These are phyloP conservation scores for Spinacia oleracea DNA, from an alignment of 179 eudicot species.

Conservation along the genomic window DNA sequence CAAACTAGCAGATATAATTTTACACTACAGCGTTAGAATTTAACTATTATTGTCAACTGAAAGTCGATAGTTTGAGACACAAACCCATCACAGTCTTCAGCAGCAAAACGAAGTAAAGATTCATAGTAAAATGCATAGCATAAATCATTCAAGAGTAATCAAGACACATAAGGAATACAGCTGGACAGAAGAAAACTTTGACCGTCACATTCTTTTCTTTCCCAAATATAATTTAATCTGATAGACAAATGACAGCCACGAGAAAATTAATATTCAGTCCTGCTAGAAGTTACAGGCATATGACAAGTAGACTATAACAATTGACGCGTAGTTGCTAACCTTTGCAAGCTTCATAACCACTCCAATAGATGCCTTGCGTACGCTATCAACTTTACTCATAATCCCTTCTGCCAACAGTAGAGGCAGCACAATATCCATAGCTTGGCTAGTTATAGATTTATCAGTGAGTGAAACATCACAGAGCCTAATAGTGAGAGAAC, in stretches of 20 bases:
- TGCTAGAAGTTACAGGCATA: slow-evolving; percentile 2
- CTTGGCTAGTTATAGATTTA: slow-evolving; percentile 60
- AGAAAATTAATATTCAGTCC: background rate
- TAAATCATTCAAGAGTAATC: background rate
- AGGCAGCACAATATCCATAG: slow-evolving; percentile 88
- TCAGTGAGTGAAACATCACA: slow-evolving; percentile 91
- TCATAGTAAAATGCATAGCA: background rate
- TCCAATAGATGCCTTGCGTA: slow-evolving; percentile 89
- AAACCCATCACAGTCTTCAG: background rate
- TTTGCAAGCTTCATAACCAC: slow-evolving; percentile 94
- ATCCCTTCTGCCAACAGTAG: slow-evolving; percentile 86
- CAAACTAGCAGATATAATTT: background rate
- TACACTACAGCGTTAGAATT: background rate
- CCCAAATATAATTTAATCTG: background rate
- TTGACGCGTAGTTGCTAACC: slow-evolving; percentile 39
- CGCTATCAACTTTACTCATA: slow-evolving; percentile 92
- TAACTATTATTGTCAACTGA: background rate
- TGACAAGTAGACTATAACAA: background rate
- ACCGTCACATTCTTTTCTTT: background rate
- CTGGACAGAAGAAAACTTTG: background rate
- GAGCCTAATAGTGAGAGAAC: slow-evolving; percentile 76
- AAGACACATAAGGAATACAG: background rate
- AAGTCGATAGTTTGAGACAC: background rate
- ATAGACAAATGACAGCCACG: background rate
- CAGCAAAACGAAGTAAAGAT: background rate